Conservation (phyloP, 257 asterid species). For the Solanum infundibuliforme region DNA sequence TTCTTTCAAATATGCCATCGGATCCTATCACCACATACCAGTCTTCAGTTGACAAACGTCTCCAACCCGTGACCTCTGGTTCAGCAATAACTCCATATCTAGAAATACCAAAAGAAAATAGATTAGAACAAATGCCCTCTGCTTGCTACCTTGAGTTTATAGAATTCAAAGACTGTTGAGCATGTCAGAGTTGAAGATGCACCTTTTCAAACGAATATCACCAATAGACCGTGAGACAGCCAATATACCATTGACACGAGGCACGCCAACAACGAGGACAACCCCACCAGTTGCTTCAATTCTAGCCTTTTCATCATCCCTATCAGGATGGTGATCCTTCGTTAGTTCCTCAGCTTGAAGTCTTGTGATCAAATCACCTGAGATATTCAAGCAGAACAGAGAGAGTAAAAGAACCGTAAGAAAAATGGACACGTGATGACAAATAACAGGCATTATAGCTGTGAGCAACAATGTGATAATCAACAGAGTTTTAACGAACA, state of each 20-base stretch:
- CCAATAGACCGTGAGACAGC: conserved; percentile 78
- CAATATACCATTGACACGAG: conserved; percentile 68
- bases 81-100: conserved; percentile 66
- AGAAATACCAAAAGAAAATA: not conserved
- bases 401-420: not conserved
- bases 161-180: not conserved
- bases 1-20: conserved; percentile 62
- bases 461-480: not conserved
- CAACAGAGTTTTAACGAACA: not conserved
- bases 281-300: conserved; percentile 35
- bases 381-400: not conserved
- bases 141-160: not conserved
- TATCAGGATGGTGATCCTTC: conserved; percentile 55
- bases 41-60: conserved; percentile 21
- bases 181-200: not conserved
- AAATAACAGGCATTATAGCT: not conserved
- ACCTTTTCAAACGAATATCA: conserved; percentile 47
- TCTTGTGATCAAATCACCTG: conserved; percentile 12
- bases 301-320: conserved; percentile 66
- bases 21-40: conserved; percentile 49
- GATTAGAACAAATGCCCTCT: not conserved
- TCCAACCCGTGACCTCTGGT: conserved; percentile 57
- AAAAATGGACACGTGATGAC: not conserved
- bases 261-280: conserved; percentile 28
- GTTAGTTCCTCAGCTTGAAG: conserved; percentile 50